Base-by-base conservation (phyloP, 176 grass and related monocot genomes). In the Aegilops speltoides region DNA sequence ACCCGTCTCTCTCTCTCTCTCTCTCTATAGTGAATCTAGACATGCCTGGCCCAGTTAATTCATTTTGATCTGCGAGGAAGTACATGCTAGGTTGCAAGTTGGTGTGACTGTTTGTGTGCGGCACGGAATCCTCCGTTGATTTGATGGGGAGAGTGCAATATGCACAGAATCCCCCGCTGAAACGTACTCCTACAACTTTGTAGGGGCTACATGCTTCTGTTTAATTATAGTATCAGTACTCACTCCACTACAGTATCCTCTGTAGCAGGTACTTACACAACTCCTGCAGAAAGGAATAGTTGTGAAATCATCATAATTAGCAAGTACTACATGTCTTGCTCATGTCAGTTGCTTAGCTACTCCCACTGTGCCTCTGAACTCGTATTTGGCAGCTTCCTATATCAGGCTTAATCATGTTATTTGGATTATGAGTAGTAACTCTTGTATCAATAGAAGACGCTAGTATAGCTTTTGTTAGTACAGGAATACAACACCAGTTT, bases 81-180 rank as follows among this genome's bases (percentile, higher is more conserved):
- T 82, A 90, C 83, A 79, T 28, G 28, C 64, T 67, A 12, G 19
- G 48, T 61, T 61, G 15, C 86, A n/a, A 79, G 67, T 72, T 50
- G 79, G 68, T 78, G 84, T 78, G 84, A 6, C 73, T 73, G 54
- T 83, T 64, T 41, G 79, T 82, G 79, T 77, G 22, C 64, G 89
- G 57, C 89, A 90, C 80, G 73, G 80, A 83, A 79, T 86, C 79
- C 54, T 32, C 84, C 2, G 76, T 64, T 41, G 89, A 86, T 33
- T 70, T 79, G 89, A 86, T 23, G 46, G 68, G 62, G 68, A 45
- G 79, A 48, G 64, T 73, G 41, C 71, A 50, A 50, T 50, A 50
- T 50, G 56, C 71, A 52, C 31, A 77, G 26, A 40, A n/a, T 41
- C 68, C 24, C 75, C 59, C 43, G 22, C 5, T 76, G 25, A 69